phyloP scores from a whole-genome alignment of 495 filamentous ascomycete species.

The Penicillium parvum region DNA sequence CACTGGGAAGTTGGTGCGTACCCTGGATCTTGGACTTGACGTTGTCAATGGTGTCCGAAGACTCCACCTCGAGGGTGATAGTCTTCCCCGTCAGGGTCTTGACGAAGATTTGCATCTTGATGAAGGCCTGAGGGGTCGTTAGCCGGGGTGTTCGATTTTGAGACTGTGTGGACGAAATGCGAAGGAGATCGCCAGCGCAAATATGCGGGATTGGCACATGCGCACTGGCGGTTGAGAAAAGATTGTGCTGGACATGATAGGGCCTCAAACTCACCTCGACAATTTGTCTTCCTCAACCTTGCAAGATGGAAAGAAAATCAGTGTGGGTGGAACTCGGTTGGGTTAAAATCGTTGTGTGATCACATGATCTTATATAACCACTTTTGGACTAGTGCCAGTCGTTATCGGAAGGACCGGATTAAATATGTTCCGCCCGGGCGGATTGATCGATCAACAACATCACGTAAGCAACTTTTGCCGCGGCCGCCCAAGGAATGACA shows the following conservation, averaged over 20 bases:
- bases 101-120: slow-evolving; percentile 98
- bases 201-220: slow-evolving; percentile 7
- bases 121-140: slow-evolving; percentile 43
- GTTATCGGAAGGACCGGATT: neutral
- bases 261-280: slow-evolving; percentile 45
- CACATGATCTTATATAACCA: slow-evolving; percentile 28
- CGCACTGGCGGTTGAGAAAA: neutral
- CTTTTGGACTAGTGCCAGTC: neutral
- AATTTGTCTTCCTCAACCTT: slow-evolving; percentile 58
- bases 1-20: slow-evolving; percentile 22
- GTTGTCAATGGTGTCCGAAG: slow-evolving; percentile 99
- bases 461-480: no score
- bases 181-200: neutral
- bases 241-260: neutral
- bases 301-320: slow-evolving; percentile 33
- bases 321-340: slow-evolving; percentile 25
- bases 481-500: slow-evolving; percentile 15
- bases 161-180: neutral
- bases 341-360: slow-evolving; percentile 49
- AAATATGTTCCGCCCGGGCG: neutral
- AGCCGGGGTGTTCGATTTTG: slow-evolving; percentile 5
- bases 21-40: slow-evolving; percentile 93
- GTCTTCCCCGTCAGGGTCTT: slow-evolving; percentile 99
- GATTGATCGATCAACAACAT: no score
- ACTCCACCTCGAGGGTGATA: slow-evolving; percentile 99